These are phyloP conservation scores for Dendrobium nobile DNA, from an alignment of 106 monocot genomes.

Conservation along the genomic window DNA sequence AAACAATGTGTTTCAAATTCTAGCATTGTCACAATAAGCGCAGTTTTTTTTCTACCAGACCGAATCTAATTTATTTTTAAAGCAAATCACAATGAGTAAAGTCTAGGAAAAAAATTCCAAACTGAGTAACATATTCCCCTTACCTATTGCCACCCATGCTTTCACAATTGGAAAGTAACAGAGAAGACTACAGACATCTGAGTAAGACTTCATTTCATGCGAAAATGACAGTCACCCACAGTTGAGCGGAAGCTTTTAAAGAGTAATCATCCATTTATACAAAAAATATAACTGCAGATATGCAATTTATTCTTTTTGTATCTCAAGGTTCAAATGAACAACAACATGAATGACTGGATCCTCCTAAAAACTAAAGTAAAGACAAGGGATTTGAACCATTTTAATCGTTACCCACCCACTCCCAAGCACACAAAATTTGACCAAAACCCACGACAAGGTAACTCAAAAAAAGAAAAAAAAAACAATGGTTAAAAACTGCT, in stretches of 20 bases:
- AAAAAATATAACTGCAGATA: background rate
- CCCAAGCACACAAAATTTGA: too few relatives aligned
- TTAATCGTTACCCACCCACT: too few relatives aligned
- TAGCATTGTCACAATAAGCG: background rate
- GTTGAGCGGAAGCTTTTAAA: background rate
- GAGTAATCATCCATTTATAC: background rate
- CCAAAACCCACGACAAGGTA: background rate
- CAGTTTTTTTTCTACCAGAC: background rate
- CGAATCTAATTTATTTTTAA: background rate
- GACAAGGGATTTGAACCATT: too few relatives aligned
- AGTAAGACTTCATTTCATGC: background rate
- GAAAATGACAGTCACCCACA: background rate
- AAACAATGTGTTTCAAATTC: background rate
- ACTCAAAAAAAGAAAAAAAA: background rate
- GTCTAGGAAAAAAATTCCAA: too few relatives aligned
- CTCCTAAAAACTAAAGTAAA: background rate
- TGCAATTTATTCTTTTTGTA: background rate
- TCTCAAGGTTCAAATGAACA: background rate
- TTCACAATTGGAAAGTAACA: background rate
- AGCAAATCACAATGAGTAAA: too few relatives aligned
- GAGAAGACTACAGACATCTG: background rate
- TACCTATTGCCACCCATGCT: background rate
- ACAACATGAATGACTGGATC: background rate
- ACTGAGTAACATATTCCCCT: background rate
- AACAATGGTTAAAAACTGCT: background rate